Base-by-base conservation (phyloP, 768 basidiomycete genomes). In the Trichaptum fuscoviolaceum region DNA sequence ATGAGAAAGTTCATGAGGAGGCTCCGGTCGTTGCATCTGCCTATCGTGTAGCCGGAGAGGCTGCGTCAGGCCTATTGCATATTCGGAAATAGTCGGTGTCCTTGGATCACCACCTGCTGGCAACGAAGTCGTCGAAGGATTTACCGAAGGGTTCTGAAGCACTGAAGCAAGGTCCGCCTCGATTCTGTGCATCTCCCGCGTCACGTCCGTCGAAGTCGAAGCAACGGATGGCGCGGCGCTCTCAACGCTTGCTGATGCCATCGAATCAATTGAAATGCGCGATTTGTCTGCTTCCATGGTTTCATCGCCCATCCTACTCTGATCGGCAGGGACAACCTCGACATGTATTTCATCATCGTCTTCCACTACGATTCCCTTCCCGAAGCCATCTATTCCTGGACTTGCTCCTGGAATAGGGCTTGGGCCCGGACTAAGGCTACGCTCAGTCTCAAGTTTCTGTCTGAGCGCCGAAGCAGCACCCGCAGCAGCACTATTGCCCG, bases 351-450 rank as follows among this genome's bases (percentile, higher is more conserved):
- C 69, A 62, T 84, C 82, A 15, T 82, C 80, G 62, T 84, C 83
- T 24, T 82, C 82, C 7, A 83, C 75, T 0, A 83, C 80, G 63
- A 84, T 80, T 23, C 78, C 71, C 57, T 73, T 58, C 70, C 78
- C 63, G 68, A 68, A 62, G 70, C 75, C 42, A 52, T 52, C 42
- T 17, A 62, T 69, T 12, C n/a, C 63, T 58, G 18, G 67, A 63
- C 61, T 60, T 6, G 17, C 15, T 27, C 42, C 42, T 12, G 42
- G 42, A 52, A 52, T 52, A 52, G 42, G 42, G 20, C 42, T 52
- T 3, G 42, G 42, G 42, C 6, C 42, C 20, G 59, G 59, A 61
- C 59, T 61, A 25, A 61, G 58, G n/a, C 64, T 67, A 8, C 68
- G 69, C 20, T 75, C 76, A 35, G 65, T 71, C 67, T 82, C 81